Evolutionary conservation across 2,329 filamentous ascomycete genomes (phyloP).

Genomic region (Parastagonospora avenae): DNA sequence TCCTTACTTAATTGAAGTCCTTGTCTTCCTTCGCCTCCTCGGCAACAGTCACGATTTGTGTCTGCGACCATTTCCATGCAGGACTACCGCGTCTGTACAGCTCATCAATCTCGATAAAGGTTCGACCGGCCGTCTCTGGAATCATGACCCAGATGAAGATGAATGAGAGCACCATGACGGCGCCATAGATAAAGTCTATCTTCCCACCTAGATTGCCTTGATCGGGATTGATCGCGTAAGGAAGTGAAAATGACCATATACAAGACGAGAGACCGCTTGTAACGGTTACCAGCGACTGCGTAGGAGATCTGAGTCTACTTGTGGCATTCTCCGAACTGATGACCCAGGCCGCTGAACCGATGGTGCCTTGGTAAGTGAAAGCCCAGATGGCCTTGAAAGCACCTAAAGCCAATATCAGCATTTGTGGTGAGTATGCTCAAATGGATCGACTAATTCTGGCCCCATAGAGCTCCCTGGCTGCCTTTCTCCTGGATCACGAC

Average conservation of each 20-base stretch:
- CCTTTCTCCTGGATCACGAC: slow-evolving; percentile 48
- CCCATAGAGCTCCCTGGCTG: neutral
- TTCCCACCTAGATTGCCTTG: slow-evolving; percentile 66
- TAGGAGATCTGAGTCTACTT: slow-evolving; percentile 46
- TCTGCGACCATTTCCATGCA: slow-evolving; percentile 14
- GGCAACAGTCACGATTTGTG: slow-evolving; percentile 11
- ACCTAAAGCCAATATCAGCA: slow-evolving; percentile 6
- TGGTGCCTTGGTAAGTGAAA: slow-evolving; percentile 15
- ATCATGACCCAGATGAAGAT: slow-evolving; percentile 60
- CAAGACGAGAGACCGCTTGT: slow-evolving; percentile 17
- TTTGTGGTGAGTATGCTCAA: neutral
- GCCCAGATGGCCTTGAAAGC: slow-evolving; percentile 13
- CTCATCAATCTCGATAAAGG: slow-evolving; percentile 26
- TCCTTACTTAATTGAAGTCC: neutral
- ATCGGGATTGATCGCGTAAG: slow-evolving; percentile 73
- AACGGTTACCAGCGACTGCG: slow-evolving; percentile 13
- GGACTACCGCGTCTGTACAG: slow-evolving; percentile 13
- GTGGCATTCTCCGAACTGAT: slow-evolving; percentile 53
- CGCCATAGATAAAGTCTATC: slow-evolving; percentile 61
- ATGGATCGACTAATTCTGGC: neutral
- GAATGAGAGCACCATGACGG: slow-evolving; percentile 56
- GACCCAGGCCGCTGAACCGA: slow-evolving; percentile 47
- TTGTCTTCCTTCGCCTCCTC: neutral
- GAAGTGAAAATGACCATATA: slow-evolving; percentile 41
- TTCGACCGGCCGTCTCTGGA: slow-evolving; percentile 78